These are phyloP conservation scores for Mycogone perniciosa DNA, from an alignment of 2,329 filamentous ascomycete genomes.

Conservation along the genomic window DNA sequence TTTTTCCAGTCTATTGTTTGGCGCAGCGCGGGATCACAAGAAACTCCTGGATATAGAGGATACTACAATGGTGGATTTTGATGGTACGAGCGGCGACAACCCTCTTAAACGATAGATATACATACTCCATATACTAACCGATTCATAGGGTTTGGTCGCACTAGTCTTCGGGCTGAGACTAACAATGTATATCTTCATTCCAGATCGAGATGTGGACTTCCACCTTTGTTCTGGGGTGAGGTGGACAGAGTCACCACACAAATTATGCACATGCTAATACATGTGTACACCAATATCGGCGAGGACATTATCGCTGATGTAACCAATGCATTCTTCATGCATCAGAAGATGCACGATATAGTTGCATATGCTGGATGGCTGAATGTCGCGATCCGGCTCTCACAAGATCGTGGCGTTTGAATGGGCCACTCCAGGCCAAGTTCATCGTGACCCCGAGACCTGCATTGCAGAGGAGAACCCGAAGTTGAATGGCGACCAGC, in stretches of 20 bases:
- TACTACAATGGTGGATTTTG: slow-evolving; percentile 18
- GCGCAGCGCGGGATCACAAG: slow-evolving; percentile 21
- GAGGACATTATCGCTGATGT: slow-evolving; percentile 11
- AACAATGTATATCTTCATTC: slow-evolving; percentile 20
- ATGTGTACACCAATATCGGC: slow-evolving; percentile 17
- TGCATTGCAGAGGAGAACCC: slow-evolving; percentile 16
- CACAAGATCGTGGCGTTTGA: slow-evolving; percentile 19
- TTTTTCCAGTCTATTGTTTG: slow-evolving; percentile 27
- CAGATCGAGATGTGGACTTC: slow-evolving; percentile 11
- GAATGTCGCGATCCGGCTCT: slow-evolving; percentile 21
- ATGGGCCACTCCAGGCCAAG: slow-evolving; percentile 26
- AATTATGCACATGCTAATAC: slow-evolving; percentile 20
- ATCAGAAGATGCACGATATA: slow-evolving; percentile 24
- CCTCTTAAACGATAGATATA: not conserved
- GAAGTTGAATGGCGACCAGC: not conserved
- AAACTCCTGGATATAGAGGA: slow-evolving; percentile 20
- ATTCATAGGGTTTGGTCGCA: slow-evolving; percentile 25
- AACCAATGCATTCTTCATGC: slow-evolving; percentile 10
- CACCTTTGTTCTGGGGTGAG: slow-evolving; percentile 24
- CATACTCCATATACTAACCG: not conserved
- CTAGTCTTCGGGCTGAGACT: slow-evolving; percentile 19
- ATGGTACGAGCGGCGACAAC: slow-evolving; percentile 19
- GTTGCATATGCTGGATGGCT: slow-evolving; percentile 27
- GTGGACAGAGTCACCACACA: slow-evolving; percentile 24
- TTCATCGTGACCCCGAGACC: slow-evolving; percentile 16